A percentile compares a stretch with the other conserved stretches of the same genome.
phyloP scores from a whole-genome alignment of 1,139 yeast species.

The Keqinozyma sinolaborantium region DNA sequence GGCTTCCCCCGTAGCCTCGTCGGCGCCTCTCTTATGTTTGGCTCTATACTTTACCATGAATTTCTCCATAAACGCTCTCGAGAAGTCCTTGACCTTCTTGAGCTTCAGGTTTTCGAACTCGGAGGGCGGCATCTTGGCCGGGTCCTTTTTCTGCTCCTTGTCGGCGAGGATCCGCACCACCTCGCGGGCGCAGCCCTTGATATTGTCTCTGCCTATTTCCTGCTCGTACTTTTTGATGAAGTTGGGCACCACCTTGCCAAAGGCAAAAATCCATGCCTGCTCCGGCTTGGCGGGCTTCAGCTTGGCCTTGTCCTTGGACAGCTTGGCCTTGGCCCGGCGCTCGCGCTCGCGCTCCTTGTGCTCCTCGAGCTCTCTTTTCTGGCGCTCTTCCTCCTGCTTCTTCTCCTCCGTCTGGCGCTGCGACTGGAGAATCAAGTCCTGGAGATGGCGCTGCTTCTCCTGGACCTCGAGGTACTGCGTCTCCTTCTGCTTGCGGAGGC shows the following conservation, averaged over 20 bases:
- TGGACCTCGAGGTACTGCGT: slow-evolving; percentile 25
- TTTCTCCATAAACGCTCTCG: slow-evolving; percentile 70
- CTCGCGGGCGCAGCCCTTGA: slow-evolving; percentile 79
- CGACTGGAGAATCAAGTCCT: slow-evolving; percentile 33
- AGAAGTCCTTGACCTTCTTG: slow-evolving; percentile 64
- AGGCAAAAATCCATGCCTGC: slow-evolving; percentile 48
- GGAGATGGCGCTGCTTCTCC: slow-evolving; percentile 33
- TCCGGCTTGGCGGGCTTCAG: slow-evolving; percentile 12
- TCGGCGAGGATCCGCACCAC: slow-evolving; percentile 59
- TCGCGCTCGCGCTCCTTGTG: slow-evolving; percentile 9
- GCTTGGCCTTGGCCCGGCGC: slow-evolving; percentile 9
- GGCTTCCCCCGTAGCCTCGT: slow-evolving; percentile 4
- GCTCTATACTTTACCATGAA: slow-evolving; percentile 51
- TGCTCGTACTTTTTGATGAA: slow-evolving; percentile 62
- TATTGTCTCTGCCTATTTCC: slow-evolving; percentile 66
- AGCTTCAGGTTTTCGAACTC: slow-evolving; percentile 62
- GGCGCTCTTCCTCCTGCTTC: slow-evolving; percentile 9
- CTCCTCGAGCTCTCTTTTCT: slow-evolving; percentile 9
- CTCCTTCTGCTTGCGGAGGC: slow-evolving; percentile 30
- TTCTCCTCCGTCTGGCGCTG: slow-evolving; percentile 26
- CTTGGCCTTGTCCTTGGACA: slow-evolving; percentile 10
- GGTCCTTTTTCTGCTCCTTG: slow-evolving; percentile 58
- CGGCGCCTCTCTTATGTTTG: slow-evolving; percentile 35
- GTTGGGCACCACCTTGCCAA: slow-evolving; percentile 82
- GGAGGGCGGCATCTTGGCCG: slow-evolving; percentile 42